These are phyloP conservation scores for Neofusicoccum parvum DNA, from an alignment of 2,329 filamentous ascomycete species.

Conservation along the genomic window DNA sequence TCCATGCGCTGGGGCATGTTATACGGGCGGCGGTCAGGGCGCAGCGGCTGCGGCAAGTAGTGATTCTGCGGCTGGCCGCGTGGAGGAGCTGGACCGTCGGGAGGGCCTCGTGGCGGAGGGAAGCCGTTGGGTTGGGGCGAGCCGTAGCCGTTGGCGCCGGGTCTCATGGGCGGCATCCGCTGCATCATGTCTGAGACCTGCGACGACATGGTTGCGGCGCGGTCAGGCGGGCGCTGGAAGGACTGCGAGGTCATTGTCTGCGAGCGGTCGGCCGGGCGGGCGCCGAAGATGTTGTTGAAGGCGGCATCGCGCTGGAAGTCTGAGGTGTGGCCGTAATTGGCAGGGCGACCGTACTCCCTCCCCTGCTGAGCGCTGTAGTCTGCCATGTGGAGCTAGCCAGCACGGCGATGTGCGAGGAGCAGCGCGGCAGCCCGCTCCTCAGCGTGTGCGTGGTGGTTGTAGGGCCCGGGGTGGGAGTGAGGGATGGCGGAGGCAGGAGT, in stretches of 20 bases:
- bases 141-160: slow-evolving; percentile 47
- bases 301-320: slow-evolving; percentile 83
- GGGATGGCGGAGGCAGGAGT: slow-evolving; percentile 16
- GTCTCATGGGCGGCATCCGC: slow-evolving; percentile 64
- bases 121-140: slow-evolving; percentile 34
- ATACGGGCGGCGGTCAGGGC: slow-evolving; percentile 69
- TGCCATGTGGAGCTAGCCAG: slow-evolving; percentile 52
- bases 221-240: slow-evolving; percentile 62
- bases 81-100: slow-evolving; percentile 37
- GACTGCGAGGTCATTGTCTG: slow-evolving; percentile 92
- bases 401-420: slow-evolving; percentile 21
- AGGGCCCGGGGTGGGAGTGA: slow-evolving; percentile 11
- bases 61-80: slow-evolving; percentile 54
- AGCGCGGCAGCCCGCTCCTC: slow-evolving; percentile 18
- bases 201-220: slow-evolving; percentile 69
- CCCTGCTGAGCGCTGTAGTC: slow-evolving; percentile 66
- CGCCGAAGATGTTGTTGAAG: slow-evolving; percentile 94
- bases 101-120: slow-evolving; percentile 32
- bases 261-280: slow-evolving; percentile 81
- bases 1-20: slow-evolving; percentile 72
- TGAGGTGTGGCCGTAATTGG: slow-evolving; percentile 55
- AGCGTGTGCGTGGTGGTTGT: slow-evolving; percentile 2
- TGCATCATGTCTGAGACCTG: slow-evolving; percentile 58
- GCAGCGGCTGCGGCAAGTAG: slow-evolving; percentile 61
- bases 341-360: slow-evolving; percentile 58